Evolutionary conservation across 768 basidiomycete species (phyloP).

Genomic region (Boletus pseudo-olivaceus): DNA sequence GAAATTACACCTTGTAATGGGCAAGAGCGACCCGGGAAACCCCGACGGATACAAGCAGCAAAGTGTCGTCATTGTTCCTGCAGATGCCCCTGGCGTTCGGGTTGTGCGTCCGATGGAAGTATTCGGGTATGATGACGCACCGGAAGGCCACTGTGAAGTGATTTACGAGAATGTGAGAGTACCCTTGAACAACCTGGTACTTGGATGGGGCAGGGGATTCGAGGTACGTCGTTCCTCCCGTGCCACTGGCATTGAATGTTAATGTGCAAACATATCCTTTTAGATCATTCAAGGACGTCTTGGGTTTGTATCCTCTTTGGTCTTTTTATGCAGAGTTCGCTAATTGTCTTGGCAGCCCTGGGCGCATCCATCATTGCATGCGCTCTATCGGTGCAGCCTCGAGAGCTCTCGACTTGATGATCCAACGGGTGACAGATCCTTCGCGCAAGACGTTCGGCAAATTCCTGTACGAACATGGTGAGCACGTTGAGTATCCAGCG

Average conservation of each 20-base stretch:
- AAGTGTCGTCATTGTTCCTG: conserved; percentile 93
- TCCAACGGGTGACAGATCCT: conserved; percentile 91
- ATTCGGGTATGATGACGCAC: conserved; percentile 92
- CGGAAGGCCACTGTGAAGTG: conserved; percentile 95
- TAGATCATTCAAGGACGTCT: conserved; percentile 94
- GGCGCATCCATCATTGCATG: conserved; percentile 99
- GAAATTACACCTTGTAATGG: conserved; percentile 89
- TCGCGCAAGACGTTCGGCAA: conserved; percentile 92
- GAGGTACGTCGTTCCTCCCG: conserved; percentile 49
- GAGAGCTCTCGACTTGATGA: conserved; percentile 79
- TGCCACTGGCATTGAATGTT: neutral
- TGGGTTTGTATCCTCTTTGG: conserved; percentile 48
- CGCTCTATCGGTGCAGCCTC: conserved; percentile 89
- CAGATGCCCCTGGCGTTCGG: conserved; percentile 81
- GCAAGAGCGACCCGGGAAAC: conserved; percentile 87
- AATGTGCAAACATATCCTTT: neutral
- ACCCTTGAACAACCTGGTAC: conserved; percentile 74
- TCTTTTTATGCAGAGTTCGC: neutral
- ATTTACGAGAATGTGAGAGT: conserved; percentile 93
- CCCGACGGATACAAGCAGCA: conserved; percentile 77
- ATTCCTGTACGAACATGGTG: conserved; percentile 86
- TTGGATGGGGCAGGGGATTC: conserved; percentile 94
- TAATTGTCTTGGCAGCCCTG: conserved; percentile 53
- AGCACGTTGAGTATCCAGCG: conserved; percentile 10
- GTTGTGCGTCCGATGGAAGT: conserved; percentile 91